phyloP scores from a whole-genome alignment of 2,329 filamentous ascomycete species.

The Fusarium sp. region DNA sequence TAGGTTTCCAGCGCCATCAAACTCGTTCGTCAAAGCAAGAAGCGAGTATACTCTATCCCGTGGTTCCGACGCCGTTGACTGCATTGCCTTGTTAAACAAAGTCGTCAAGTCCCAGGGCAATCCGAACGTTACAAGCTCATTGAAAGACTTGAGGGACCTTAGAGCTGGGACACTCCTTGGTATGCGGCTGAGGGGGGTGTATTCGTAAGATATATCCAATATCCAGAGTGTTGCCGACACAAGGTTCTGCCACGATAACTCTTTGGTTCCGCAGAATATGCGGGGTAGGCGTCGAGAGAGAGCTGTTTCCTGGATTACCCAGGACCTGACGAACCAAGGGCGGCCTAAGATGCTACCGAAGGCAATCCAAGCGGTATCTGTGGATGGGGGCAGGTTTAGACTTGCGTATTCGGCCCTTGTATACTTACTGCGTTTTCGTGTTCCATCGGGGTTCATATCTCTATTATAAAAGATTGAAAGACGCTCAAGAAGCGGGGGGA shows the following conservation, averaged over 20 bases:
- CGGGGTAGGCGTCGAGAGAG: rapidly evolving
- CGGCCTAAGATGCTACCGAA: rapidly evolving
- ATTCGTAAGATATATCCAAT: background rate
- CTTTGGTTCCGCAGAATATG: background rate
- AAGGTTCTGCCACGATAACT: background rate
- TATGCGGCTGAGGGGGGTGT: rapidly evolving
- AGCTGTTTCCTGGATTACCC: background rate
- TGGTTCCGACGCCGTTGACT: background rate
- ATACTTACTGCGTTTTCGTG: background rate
- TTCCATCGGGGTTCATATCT: background rate
- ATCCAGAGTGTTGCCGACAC: background rate
- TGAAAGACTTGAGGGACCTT: background rate
- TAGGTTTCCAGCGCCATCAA: rapidly evolving
- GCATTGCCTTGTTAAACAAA: background rate
- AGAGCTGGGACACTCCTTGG: background rate
- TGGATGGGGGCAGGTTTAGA: too few species aligned
- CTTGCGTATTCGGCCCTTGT: background rate
- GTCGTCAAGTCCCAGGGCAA: background rate
- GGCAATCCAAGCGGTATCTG: too few species aligned
- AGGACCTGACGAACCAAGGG: background rate
- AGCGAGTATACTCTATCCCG: background rate
- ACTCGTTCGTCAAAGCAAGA: background rate
- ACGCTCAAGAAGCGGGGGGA: too few species aligned
- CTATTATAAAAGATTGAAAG: background rate
- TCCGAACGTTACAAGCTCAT: background rate